Evolutionary conservation across 169 alveolate genomes (phyloP), one percentile per base, ranked within the genome.

Genomic region (Plasmodium cynomolgi): DNA sequence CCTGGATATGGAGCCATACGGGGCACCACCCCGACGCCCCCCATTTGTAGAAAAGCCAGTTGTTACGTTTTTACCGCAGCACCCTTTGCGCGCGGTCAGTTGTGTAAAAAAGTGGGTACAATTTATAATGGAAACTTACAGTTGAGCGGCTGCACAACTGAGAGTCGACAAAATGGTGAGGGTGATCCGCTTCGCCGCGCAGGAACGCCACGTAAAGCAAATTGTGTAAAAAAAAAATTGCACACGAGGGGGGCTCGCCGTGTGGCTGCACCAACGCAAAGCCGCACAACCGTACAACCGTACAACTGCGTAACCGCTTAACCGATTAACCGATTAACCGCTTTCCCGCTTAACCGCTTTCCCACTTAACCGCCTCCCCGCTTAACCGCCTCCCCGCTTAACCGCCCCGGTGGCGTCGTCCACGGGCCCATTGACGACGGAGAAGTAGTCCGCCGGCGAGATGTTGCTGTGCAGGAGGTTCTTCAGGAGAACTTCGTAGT

Each of bases 401-500:
- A 91, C 77, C 26, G 47, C 62, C 9, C 95, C 95, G 20, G 95
- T 82, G 72, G 74, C 62, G 58, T 71, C 84, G 58, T 91, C 86
- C 9, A 91, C 84, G 47, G 95, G 95, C 13, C 95, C 95, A n/a
- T 72, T 81, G 2, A 82, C 74, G 39, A 91, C 62, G 9, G 91
- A 91, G 50, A 91, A 6, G 54, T 91, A 91, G 31, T 91, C 95
- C 15, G 83, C 74, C n/a, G 83, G 81, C 6, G 95, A 71, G n/a
- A 91, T 68, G 58, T 82, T 91, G 56, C 74, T 73, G 47, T 91
- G 62, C 68, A 91, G 56, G 47, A 91, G 75, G 23, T 82, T 81
- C 75, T 91, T 91, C 75, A 91, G 75, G 26, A 91, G 34, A 56
- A 91, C 77, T 72, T 91, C 95, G 75, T 91, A 91, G 54, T 91